These are phyloP conservation scores for Apiotrichum mycotoxinovorans DNA, from an alignment of 1,284 basidiomycete genomes.

Conservation along the genomic window DNA sequence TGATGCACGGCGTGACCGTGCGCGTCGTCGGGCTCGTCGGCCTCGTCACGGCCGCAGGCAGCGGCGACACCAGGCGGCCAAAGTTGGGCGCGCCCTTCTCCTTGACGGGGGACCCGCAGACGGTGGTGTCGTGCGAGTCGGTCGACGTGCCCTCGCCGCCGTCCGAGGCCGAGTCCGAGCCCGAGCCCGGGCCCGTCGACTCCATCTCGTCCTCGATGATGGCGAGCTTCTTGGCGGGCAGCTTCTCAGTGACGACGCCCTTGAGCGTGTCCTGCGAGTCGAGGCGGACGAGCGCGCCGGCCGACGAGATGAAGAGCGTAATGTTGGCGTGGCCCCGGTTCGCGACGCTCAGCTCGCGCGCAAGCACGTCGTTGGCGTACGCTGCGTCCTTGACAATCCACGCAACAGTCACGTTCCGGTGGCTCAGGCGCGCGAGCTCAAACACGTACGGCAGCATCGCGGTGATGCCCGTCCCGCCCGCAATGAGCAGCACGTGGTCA, in stretches of 20 bases:
- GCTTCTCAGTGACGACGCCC: neutral
- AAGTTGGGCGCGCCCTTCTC: no score
- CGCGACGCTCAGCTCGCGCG: constrained; percentile 19
- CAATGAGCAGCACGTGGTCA: constrained; percentile 27
- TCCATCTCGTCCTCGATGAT: neutral
- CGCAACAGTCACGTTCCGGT: constrained; percentile 17
- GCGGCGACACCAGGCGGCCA: no score
- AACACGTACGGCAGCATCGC: constrained; percentile 32
- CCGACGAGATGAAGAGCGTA: constrained; percentile 4
- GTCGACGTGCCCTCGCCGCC: no score
- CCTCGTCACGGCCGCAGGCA: no score
- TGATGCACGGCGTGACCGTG: no score
- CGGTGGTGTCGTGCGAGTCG: no score
- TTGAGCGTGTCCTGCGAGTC: neutral
- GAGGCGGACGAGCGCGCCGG: neutral
- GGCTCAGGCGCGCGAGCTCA: constrained; percentile 2
- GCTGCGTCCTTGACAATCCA: constrained; percentile 28
- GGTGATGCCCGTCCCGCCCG: constrained; percentile 36
- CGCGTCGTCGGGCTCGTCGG: no score
- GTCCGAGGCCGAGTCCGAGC: no score
- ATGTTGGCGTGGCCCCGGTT: constrained; percentile 7
- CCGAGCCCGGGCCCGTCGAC: no score
- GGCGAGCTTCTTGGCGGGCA: neutral
- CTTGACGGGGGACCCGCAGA: no score
- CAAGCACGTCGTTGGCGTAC: constrained; percentile 31